A percentile compares a stretch with the other conserved stretches of the same genome.
Evolutionary conservation across 805 yeast genomes (phyloP).

Genomic region (Saturnispora sanitii): DNA sequence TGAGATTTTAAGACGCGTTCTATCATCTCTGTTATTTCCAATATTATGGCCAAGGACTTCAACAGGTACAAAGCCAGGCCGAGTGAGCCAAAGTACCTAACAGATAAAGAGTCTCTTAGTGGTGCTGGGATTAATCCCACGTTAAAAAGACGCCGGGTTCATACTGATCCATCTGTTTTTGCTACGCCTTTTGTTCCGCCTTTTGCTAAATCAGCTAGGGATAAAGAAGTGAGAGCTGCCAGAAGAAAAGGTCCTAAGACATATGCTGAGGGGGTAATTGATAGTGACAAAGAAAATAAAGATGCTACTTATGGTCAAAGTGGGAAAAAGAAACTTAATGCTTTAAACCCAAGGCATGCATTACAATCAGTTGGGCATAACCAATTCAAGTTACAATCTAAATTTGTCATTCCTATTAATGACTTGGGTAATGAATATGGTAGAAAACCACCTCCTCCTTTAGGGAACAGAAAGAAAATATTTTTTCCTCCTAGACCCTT

Average conservation of each 20-base stretch:
- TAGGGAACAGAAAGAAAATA: slow-evolving; percentile 69
- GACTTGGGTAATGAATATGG: slow-evolving; percentile 27
- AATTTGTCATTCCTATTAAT: slow-evolving; percentile 53
- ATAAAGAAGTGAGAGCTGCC: slow-evolving; percentile 17
- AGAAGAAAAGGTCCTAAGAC: slow-evolving; percentile 29
- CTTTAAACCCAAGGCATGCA: slow-evolving; percentile 47
- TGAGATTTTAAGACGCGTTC: no score
- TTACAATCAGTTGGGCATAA: slow-evolving; percentile 31
- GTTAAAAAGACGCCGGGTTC: slow-evolving; percentile 44
- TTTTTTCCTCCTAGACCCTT: slow-evolving; percentile 78
- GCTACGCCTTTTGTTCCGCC: slow-evolving; percentile 66
- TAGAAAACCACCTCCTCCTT: slow-evolving; percentile 65
- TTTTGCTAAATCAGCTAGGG: slow-evolving; percentile 21
- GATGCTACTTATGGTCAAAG: slow-evolving; percentile 9
- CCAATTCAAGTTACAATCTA: slow-evolving; percentile 34
- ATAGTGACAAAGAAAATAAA: slow-evolving; percentile 22
- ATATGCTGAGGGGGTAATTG: slow-evolving; percentile 30
- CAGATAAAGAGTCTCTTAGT: slow-evolving; percentile 42
- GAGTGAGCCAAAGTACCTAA: slow-evolving; percentile 12
- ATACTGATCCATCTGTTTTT: slow-evolving; percentile 43
- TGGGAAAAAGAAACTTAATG: slow-evolving; percentile 40
- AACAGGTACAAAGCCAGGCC: slow-evolving; percentile 13
- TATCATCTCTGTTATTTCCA: not conserved
- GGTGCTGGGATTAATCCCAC: slow-evolving; percentile 60
- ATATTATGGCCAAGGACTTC: slow-evolving; percentile 9